Base-by-base conservation (phyloP, 2,329 filamentous ascomycete genomes). In the Fusarium avenaceum region DNA sequence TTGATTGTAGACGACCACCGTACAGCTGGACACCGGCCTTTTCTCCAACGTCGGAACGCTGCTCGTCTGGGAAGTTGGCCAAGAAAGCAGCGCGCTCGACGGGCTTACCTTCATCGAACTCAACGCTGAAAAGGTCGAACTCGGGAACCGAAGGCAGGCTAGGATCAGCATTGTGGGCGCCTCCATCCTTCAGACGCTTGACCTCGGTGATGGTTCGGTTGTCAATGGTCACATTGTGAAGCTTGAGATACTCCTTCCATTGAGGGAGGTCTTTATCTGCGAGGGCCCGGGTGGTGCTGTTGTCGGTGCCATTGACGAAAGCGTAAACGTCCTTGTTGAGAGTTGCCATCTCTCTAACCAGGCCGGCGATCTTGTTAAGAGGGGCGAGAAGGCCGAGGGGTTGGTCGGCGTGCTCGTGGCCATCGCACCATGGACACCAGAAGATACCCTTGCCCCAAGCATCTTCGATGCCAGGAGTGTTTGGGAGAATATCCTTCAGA, bases 381-480 rank as follows among this genome's bases (percentile, higher is more conserved):
- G 78, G 65, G 2, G 80, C 83, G 0, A 90, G 73, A 33, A 90
- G 79, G 2, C 87, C 87, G 2, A 90, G 80, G 0, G 81, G 60
- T 63, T 89, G 86, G 71, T 89, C 86, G 0, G 83, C 84, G 73
- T 89, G 86, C 76, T 90, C 87, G 65, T 85, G 81, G 14, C 87
- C 87, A 71, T 90, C 87, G 65, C 87, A 90, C 87, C 87, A 90
- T 0, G 87, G 86, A 55, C 87, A 90, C 86, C 87, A 89, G 77
- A 79, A 89, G 51, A 89, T 83, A 7, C 87, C 88, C 60, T 85
- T 81, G 48, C 86, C 87, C 82, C 85, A 90, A 70, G 82, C 84
- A 55, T 87, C 84, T 9, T 67, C 32, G 0, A 89, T 54, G 1
- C 88, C 87, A 0, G 87, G 86, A 0, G 86, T 89, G 1, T 59